Evolutionary conservation across 192 early-diverging fungal genomes (phyloP).

Genomic region (Coemansia sp.): DNA sequence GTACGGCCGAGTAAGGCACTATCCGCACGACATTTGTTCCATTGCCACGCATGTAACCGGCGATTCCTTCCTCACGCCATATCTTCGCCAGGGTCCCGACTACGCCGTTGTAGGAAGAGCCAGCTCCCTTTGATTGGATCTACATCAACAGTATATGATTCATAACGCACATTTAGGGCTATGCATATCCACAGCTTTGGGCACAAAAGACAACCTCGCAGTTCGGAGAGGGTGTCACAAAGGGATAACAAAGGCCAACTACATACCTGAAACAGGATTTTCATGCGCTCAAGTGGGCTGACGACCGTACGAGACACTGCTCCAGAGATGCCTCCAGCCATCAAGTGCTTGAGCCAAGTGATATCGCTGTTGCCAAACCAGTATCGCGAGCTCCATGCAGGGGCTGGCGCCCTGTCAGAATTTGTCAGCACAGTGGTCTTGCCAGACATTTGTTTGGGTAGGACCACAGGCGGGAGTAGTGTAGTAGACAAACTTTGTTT

Average conservation of each 20-base stretch:
- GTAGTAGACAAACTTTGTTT: conserved; percentile 1
- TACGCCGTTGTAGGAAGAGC: conserved; percentile 66
- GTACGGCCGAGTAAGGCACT: conserved; percentile 77
- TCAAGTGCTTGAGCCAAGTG: conserved; percentile 70
- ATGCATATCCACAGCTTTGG: not conserved
- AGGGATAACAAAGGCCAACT: not conserved
- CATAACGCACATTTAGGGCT: not conserved
- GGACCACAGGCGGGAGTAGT: not conserved
- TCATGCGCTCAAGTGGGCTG: conserved; percentile 80
- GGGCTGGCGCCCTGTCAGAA: conserved; percentile 16
- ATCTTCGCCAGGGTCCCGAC: conserved; percentile 71
- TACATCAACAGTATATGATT: conserved; percentile 30
- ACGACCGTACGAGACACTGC: conserved; percentile 78
- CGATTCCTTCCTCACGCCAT: conserved; percentile 74
- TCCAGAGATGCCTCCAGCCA: conserved; percentile 75
- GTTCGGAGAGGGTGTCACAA: not conserved
- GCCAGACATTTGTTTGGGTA: conserved; percentile 20
- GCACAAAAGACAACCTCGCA: not conserved
- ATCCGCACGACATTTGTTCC: conserved; percentile 84
- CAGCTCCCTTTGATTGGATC: conserved; percentile 54
- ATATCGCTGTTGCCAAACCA: conserved; percentile 55
- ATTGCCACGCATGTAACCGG: conserved; percentile 76
- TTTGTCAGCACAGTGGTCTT: conserved; percentile 28
- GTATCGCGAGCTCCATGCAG: conserved; percentile 53
- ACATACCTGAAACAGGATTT: conserved; percentile 79